A percentile compares a stretch with the other conserved stretches of the same genome.
Conservation (phyloP, 352 stramenopile genomes). For the Globisporangium irregulare region DNA sequence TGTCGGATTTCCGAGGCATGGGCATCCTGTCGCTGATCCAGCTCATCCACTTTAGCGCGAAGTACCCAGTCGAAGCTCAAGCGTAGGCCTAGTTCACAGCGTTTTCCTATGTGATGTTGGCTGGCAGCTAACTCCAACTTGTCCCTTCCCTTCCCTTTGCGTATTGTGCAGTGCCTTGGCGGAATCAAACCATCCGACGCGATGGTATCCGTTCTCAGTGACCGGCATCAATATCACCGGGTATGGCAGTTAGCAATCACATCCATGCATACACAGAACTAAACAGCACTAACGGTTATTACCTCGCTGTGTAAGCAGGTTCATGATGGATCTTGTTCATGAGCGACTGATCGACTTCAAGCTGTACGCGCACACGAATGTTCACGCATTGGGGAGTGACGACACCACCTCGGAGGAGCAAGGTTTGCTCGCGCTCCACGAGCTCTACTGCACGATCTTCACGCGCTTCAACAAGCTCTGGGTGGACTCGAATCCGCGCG, state of each 20-base stretch:
- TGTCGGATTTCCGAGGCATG: conserved; percentile 86
- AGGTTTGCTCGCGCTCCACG: conserved; percentile 55
- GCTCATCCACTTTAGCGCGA: conserved; percentile 70
- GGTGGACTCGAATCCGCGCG: conserved; percentile 75
- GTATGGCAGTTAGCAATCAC: conserved; percentile 18
- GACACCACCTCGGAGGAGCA: conserved; percentile 1
- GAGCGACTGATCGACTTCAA: conserved; percentile 77
- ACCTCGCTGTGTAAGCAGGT: conserved; percentile 26
- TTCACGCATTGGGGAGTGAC: conserved; percentile 23
- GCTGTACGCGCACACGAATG: conserved; percentile 46
- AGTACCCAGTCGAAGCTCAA: conserved; percentile 74
- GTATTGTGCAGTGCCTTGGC: conserved; percentile 48
- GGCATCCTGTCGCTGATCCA: conserved; percentile 74
- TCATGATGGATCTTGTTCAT: conserved; percentile 70
- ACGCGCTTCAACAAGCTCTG: conserved; percentile 83
- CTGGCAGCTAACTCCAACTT: neutral
- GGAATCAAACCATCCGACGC: conserved; percentile 81
- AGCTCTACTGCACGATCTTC: conserved; percentile 80
- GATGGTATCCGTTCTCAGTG: conserved; percentile 85
- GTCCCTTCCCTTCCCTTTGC: neutral
- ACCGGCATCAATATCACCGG: conserved; percentile 87
- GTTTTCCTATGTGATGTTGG: neutral
- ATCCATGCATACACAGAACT: neutral
- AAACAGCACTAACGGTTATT: neutral
- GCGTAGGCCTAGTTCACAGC: conserved; percentile 24